Percentiles rank a stretch among this genome's conserved stretches.
Conservation (phyloP, 441 rosid species). For the Daphne laureola region DNA sequence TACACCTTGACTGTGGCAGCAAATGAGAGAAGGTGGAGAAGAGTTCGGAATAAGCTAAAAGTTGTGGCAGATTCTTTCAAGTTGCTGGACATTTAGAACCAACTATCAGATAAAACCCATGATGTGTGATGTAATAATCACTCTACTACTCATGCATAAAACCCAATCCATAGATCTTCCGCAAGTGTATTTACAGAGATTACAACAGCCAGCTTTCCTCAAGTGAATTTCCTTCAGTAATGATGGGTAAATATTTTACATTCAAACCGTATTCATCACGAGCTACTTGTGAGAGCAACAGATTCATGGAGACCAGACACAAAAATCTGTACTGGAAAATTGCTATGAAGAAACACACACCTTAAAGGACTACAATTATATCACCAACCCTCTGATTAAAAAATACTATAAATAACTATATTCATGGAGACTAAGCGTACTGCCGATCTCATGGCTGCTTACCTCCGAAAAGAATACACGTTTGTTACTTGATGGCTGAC, state of each 20-base stretch:
- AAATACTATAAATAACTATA: slow-evolving; percentile 55
- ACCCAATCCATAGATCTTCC: not conserved
- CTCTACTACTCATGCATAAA: not conserved
- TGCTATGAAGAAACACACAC: slow-evolving; percentile 19
- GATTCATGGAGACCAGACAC: slow-evolving; percentile 7
- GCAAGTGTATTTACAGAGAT: slow-evolving; percentile 33
- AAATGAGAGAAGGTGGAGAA: slow-evolving; percentile 78
- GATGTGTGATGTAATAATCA: not conserved
- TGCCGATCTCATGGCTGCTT: slow-evolving; percentile 24
- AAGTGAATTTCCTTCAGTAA: slow-evolving; percentile 18
- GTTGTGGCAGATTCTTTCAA: slow-evolving; percentile 88
- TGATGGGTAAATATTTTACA: slow-evolving; percentile 34
- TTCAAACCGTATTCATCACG: slow-evolving; percentile 21
- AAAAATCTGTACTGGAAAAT: slow-evolving; percentile 9
- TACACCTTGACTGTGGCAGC: slow-evolving; percentile 87
- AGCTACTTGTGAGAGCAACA: slow-evolving; percentile 14
- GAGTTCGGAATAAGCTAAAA: slow-evolving; percentile 56
- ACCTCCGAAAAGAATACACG: slow-evolving; percentile 66
- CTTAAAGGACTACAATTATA: slow-evolving; percentile 21
- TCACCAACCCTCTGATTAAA: slow-evolving; percentile 24
- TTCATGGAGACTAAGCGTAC: slow-evolving; percentile 40
- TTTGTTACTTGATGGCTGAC: slow-evolving; percentile 31
- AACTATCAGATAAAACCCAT: not conserved
- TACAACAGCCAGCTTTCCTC: slow-evolving; percentile 30
- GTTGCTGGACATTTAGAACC: slow-evolving; percentile 45